These are phyloP conservation scores for Albugo laibachii DNA, from an alignment of 352 stramenopile genomes.

Conservation along the genomic window DNA sequence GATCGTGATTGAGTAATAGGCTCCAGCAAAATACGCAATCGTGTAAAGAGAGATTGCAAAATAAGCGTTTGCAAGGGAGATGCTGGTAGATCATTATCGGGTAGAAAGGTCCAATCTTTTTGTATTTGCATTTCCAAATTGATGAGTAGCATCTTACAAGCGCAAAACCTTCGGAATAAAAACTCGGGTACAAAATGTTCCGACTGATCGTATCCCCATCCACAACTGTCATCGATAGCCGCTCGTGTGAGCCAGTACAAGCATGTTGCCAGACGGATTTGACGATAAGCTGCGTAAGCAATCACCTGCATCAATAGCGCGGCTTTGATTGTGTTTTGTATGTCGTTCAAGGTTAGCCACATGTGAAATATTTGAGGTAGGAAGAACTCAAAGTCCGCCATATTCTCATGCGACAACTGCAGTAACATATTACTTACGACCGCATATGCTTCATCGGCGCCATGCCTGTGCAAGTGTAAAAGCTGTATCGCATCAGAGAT, in stretches of 20 bases:
- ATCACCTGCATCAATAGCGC: constrained; percentile 54
- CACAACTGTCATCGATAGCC: constrained; percentile 57
- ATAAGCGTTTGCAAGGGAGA: constrained; percentile 31
- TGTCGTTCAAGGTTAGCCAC: constrained; percentile 65
- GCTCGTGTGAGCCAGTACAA: constrained; percentile 67
- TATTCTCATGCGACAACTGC: constrained; percentile 28
- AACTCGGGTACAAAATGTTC: constrained; percentile 56
- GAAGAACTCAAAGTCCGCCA: constrained; percentile 74
- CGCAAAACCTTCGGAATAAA: constrained; percentile 55
- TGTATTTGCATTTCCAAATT: constrained; percentile 72
- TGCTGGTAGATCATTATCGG: constrained; percentile 42
- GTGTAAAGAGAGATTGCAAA: constrained; percentile 42
- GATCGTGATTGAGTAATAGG: background rate
- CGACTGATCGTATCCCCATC: constrained; percentile 59
- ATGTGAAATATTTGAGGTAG: constrained; percentile 67
- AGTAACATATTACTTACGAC: constrained; percentile 51
- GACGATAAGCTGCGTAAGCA: constrained; percentile 41
- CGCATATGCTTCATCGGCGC: constrained; percentile 49
- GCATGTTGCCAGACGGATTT: constrained; percentile 55
- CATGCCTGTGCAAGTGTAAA: constrained; percentile 58
- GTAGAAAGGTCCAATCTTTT: constrained; percentile 31
- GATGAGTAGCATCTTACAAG: constrained; percentile 63
- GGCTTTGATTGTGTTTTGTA: constrained; percentile 49
- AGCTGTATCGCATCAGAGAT: constrained; percentile 67
- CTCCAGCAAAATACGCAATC: constrained; percentile 24